phyloP scores from a whole-genome alignment of 148 eudicot genomes.

The Cornus florida region DNA sequence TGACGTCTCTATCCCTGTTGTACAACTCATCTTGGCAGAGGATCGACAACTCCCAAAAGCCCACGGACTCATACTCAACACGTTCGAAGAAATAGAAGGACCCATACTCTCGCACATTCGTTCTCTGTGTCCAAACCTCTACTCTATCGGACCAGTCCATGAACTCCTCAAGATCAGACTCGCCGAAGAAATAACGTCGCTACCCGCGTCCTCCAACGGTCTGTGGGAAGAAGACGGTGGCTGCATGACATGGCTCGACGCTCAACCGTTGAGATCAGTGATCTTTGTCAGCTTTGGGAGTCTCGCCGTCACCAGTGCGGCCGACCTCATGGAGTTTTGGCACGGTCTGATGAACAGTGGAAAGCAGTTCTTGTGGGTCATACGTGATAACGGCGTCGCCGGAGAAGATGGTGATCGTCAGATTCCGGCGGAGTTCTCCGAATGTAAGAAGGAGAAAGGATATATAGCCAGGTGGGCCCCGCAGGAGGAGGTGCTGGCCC shows the following conservation, averaged over 20 bases:
- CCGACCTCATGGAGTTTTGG: slow-evolving; percentile 37
- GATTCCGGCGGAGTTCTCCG: slow-evolving; percentile 12
- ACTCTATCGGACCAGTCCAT: slow-evolving; percentile 47
- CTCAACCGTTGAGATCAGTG: slow-evolving; percentile 31
- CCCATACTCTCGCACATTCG: slow-evolving; percentile 27
- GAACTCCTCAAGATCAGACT: slow-evolving; percentile 19
- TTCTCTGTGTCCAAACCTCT: slow-evolving; percentile 26
- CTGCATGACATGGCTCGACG: slow-evolving; percentile 35
- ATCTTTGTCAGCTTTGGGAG: slow-evolving; percentile 41
- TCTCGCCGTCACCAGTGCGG: slow-evolving; percentile 20
- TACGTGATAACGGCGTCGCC: slow-evolving; percentile 17
- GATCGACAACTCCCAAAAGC: slow-evolving; percentile 20
- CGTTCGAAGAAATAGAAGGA: slow-evolving; percentile 43
- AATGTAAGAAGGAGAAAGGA: slow-evolving; percentile 29
- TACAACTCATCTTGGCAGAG: slow-evolving; percentile 20
- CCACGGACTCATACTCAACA: slow-evolving; percentile 38
- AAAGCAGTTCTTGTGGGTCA: slow-evolving; percentile 36
- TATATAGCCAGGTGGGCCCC: slow-evolving; percentile 40
- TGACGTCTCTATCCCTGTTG: slow-evolving; percentile 8
- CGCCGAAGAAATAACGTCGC: background rate
- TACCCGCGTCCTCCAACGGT: slow-evolving; percentile 15
- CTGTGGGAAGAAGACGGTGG: slow-evolving; percentile 24
- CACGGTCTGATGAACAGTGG: slow-evolving; percentile 37
- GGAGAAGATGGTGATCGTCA: background rate
- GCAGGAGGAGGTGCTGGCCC: slow-evolving; percentile 40